Evolutionary conservation across 108 stramenopile genomes (phyloP).

Genomic region (Cyclotella cryptica): DNA sequence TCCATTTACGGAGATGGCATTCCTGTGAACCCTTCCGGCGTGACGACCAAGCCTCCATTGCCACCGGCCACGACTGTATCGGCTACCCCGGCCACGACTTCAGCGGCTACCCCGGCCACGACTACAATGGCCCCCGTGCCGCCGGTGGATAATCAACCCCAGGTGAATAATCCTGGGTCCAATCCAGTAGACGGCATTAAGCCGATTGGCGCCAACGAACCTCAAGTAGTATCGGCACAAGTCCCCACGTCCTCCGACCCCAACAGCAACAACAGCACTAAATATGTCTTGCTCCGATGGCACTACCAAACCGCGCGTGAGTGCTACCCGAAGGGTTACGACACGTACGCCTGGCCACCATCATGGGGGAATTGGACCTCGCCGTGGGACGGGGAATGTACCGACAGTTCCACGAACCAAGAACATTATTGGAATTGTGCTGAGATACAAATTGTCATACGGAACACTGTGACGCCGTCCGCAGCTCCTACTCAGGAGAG

Average conservation of each 20-base stretch:
- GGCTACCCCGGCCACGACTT: neutral
- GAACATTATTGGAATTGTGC: constrained; percentile 49
- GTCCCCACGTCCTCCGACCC: neutral
- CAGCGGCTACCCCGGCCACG: neutral
- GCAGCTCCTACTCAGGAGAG: neutral
- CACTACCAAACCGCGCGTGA: constrained; percentile 41
- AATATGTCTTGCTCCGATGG: constrained; percentile 47
- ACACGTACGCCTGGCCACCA: constrained; percentile 38
- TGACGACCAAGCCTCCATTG: neutral
- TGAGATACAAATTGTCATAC: constrained; percentile 25
- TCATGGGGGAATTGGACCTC: constrained; percentile 35
- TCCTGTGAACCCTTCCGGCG: neutral
- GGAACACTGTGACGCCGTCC: neutral
- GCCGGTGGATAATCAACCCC: neutral
- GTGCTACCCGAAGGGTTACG: constrained; percentile 35
- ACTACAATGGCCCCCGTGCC: neutral
- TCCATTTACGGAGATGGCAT: constrained; percentile 32
- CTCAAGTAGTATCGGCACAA: neutral
- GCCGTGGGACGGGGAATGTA: constrained; percentile 28
- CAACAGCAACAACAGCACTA: constrained; percentile 2
- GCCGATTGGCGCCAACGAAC: neutral
- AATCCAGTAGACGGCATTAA: neutral
- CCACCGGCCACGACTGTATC: neutral
- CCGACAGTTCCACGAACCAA: neutral
- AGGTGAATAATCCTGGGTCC: neutral